A percentile compares a stretch with the other conserved stretches of the same genome.
phyloP scores from a whole-genome alignment of 768 basidiomycete species.

The Russula virescens region DNA sequence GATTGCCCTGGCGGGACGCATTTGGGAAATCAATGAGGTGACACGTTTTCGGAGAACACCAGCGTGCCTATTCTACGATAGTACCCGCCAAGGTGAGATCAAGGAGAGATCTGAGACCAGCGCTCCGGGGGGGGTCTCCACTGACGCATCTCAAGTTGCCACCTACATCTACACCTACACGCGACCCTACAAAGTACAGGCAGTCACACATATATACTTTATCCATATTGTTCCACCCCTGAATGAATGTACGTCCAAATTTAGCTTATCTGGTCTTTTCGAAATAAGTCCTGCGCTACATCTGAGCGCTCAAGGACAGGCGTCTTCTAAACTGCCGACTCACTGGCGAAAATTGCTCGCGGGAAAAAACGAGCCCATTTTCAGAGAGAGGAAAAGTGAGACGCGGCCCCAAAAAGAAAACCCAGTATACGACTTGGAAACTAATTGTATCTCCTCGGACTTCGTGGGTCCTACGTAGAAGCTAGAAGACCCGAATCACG shows the following conservation, averaged over 20 bases:
- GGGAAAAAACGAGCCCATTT: background rate
- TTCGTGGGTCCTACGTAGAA: background rate
- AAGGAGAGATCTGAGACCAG: conserved; percentile 6
- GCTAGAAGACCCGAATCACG: background rate
- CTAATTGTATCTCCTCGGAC: background rate
- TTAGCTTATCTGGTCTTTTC: background rate
- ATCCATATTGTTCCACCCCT: background rate
- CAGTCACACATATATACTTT: background rate
- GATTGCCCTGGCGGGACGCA: conserved; percentile 14
- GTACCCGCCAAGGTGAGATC: background rate
- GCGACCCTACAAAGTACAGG: background rate
- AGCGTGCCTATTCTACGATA: background rate
- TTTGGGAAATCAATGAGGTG: conserved; percentile 5
- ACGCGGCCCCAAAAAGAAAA: background rate
- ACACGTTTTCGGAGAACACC: conserved; percentile 12
- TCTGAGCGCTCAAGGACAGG: background rate
- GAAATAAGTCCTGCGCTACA: background rate
- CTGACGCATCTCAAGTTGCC: conserved; percentile 1
- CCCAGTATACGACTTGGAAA: background rate
- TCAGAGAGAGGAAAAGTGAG: background rate
- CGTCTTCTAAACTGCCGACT: background rate
- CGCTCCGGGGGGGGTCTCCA: background rate
- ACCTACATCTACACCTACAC: background rate
- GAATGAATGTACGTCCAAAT: background rate
- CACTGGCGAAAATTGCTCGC: conserved; percentile 2